Base-by-base conservation (phyloP, 2,329 filamentous ascomycete species). In the Dactylellina sp. region DNA sequence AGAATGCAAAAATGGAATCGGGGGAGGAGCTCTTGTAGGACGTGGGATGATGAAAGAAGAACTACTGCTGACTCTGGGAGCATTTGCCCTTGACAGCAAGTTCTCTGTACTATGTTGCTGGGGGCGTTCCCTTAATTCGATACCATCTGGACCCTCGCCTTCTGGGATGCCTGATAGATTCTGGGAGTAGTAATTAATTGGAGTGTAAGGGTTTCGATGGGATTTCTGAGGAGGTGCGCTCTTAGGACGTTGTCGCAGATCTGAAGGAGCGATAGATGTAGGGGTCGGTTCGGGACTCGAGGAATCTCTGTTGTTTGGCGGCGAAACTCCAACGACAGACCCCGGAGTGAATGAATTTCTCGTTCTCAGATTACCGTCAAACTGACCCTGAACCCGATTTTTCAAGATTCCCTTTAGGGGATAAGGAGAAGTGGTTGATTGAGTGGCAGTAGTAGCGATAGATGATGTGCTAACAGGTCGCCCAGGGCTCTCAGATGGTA, bases 361-460 rank as follows among this genome's bases (percentile, higher is more conserved):
- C 4, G 12, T 37, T 3, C 22, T 47, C 6, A 25, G 4, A 4
- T 53, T 25, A 2, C 18, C 5, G 11, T 39, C 28, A 1, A n/a
- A 16, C 18, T 37, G 37, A 14, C 20, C 20, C 14, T 28, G 24
- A 7, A 18, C 9, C 1, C 40, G 37, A 18, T 44, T 61, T 22
- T 61, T 66, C 6, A 74, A 18, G 40, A 74, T 65, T 14, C 61
- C 61, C 18, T 66, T 74, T n/a, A 62, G 32, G 11, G 47, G 50
- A 28, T 18, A 25, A 16, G 35, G 20, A n/a, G 39, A 47, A 3
- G 9, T 42, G 14, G 52, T 12, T 47, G 11, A 20, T 11, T 24
- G 6, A 16, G 50, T 16, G 2, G 40, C 22, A n/a, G 47, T 35
- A 50, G 11, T 57, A 22, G 44, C 28, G 9, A 20, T 32, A 32